Conservation (phyloP, 1,284 basidiomycete species). For the Megacollybia platyphylla region DNA sequence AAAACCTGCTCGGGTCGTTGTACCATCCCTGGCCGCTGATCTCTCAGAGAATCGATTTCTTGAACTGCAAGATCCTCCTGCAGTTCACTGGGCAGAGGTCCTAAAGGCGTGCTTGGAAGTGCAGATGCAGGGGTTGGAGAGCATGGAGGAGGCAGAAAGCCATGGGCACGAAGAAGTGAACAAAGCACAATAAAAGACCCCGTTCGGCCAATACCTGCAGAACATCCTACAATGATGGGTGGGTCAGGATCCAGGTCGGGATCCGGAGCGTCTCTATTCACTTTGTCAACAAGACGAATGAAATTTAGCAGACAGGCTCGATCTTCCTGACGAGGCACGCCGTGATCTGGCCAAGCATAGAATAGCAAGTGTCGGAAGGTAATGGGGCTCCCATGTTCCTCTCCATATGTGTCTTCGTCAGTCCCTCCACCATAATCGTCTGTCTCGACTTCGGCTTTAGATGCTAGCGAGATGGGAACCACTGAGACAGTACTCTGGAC, state of each 20-base stretch:
- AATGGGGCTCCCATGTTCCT: conserved; percentile 19
- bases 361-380: conserved; percentile 65
- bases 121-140: conserved; percentile 15
- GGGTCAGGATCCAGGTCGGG: conserved; percentile 35
- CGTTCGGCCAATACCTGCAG: conserved; percentile 84
- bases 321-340: conserved; percentile 50
- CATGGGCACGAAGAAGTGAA: conserved; percentile 52
- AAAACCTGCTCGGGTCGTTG: conserved; percentile 55
- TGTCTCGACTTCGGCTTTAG: neutral
- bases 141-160: conserved; percentile 28
- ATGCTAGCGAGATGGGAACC: conserved; percentile 11
- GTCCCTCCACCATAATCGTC: conserved; percentile 4
- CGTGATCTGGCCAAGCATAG: conserved; percentile 74
- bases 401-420: conserved; percentile 10
- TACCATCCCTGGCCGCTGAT: conserved; percentile 76
- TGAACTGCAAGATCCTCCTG: conserved; percentile 51
- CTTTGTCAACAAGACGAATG: conserved; percentile 41
- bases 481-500: conserved; percentile 39
- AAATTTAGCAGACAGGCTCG: conserved; percentile 48
- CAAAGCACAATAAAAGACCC: conserved; percentile 77
- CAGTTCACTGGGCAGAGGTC: conserved; percentile 33
- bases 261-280: conserved; percentile 37
- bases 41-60: conserved; percentile 67
- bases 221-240: conserved; percentile 76
- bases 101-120: conserved; percentile 37